Percentiles rank a stretch among this genome's conserved stretches.
Evolutionary conservation across 371 early-diverging fungal species (phyloP).

Genomic region (Lichtheimia hyalospora): DNA sequence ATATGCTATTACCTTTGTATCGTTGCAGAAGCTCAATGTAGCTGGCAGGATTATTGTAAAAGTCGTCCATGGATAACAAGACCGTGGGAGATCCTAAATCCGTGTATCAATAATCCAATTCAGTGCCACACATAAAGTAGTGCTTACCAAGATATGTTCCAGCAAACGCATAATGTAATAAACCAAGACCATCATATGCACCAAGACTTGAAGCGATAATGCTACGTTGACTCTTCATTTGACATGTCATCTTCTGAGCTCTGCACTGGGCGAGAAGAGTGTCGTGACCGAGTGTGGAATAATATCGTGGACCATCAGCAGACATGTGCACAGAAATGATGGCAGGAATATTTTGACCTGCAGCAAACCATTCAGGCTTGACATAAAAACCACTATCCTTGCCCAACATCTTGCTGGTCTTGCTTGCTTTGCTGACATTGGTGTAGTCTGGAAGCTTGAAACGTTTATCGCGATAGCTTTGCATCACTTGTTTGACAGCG

Average conservation of each 20-base stretch:
- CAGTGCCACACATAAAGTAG: background rate
- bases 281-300: constrained; percentile 63
- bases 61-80: constrained; percentile 29
- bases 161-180: constrained; percentile 70
- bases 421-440: constrained; percentile 61
- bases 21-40: constrained; percentile 70
- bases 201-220: constrained; percentile 68
- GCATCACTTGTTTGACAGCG: constrained; percentile 25
- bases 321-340: constrained; percentile 55
- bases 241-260: constrained; percentile 78
- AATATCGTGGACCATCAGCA: constrained; percentile 58
- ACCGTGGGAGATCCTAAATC: constrained; percentile 28
- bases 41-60: constrained; percentile 40
- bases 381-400: constrained; percentile 56
- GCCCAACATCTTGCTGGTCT: constrained; percentile 51
- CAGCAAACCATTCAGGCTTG: constrained; percentile 44
- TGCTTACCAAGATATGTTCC: constrained; percentile 72
- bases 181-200: constrained; percentile 70
- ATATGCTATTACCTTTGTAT: constrained; percentile 38
- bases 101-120: background rate
- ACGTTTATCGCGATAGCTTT: constrained; percentile 27
- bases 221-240: constrained; percentile 64
- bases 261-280: constrained; percentile 75
- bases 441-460: constrained; percentile 45
- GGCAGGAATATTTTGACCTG: constrained; percentile 33